phyloP scores from a whole-genome alignment of 176 grass and related monocot species.

The Carex parvula region DNA sequence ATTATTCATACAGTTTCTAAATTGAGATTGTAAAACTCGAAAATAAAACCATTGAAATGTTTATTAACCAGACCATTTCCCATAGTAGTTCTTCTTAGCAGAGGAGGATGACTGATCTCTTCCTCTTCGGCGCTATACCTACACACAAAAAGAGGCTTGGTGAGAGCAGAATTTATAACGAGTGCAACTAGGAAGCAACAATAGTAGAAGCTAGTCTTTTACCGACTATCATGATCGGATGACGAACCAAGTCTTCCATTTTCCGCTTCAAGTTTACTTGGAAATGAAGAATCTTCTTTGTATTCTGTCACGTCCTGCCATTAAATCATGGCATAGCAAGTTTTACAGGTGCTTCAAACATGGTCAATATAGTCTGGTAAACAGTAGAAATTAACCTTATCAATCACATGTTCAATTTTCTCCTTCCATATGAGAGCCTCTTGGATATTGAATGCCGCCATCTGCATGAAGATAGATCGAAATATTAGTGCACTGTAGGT shows the following conservation, averaged over 20 bases:
- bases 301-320: conserved; percentile 40
- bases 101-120: conserved; percentile 39
- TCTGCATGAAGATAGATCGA: conserved; percentile 42
- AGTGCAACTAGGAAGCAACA: not conserved
- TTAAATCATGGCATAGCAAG: not conserved
- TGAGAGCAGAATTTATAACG: not conserved
- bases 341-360: not conserved
- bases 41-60: conserved; percentile 24
- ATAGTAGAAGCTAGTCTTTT: conserved; percentile 39
- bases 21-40: conserved; percentile 12
- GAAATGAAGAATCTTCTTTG: conserved; percentile 35
- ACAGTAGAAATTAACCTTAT: conserved; percentile 50
- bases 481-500: not conserved
- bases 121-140: conserved; percentile 90
- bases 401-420: conserved; percentile 94
- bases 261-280: conserved; percentile 41
- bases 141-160: conserved; percentile 26
- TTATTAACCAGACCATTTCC: conserved; percentile 67
- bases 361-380: not conserved
- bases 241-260: conserved; percentile 73
- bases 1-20: conserved; percentile 14
- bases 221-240: conserved; percentile 86
- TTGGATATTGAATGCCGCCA: conserved; percentile 98
- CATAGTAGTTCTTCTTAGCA: conserved; percentile 84
- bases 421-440: conserved; percentile 95